These are phyloP conservation scores for Candolleomyces aberdarensis DNA, from an alignment of 768 basidiomycete genomes.

Conservation along the genomic window DNA sequence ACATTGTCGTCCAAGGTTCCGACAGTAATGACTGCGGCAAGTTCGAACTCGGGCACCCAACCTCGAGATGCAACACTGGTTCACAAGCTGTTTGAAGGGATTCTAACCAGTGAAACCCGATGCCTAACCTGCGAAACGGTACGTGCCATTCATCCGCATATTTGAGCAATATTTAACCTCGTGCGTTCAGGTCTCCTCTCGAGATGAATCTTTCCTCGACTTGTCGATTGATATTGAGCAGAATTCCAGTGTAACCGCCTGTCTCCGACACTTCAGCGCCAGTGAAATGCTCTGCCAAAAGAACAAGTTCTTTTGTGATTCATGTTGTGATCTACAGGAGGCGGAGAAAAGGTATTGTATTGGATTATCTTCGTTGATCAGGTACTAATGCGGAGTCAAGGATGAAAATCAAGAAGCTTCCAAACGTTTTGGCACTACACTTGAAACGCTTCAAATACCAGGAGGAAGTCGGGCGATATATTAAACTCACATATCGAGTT, in stretches of 20 bases:
- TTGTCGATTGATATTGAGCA: constrained; percentile 99
- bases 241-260: constrained; percentile 94
- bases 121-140: constrained; percentile 98
- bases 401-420: constrained; percentile 98
- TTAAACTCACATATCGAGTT: constrained; percentile 95
- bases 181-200: constrained; percentile 69
- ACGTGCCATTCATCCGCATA: constrained; percentile 22
- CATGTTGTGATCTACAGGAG: constrained; percentile 94
- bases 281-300: constrained; percentile 97
- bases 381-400: constrained; percentile 37
- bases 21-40: constrained; percentile 35
- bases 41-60: constrained; percentile 44
- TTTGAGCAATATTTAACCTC: constrained; percentile 11
- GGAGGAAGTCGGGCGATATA: constrained; percentile 84
- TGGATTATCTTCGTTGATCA: constrained; percentile 6
- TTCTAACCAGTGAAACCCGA: constrained; percentile 93
- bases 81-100: constrained; percentile 90
- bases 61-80: constrained; percentile 71
- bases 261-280: constrained; percentile 93
- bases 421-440: constrained; percentile 93
- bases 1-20: constrained; percentile 49
- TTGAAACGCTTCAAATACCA: constrained; percentile 99
- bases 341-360: constrained; percentile 84
- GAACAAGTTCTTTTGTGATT: constrained; percentile 99
- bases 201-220: constrained; percentile 96